phyloP scores from a whole-genome alignment of 2,329 filamentous ascomycete genomes.

The Pseudogymnoascus sp. region DNA sequence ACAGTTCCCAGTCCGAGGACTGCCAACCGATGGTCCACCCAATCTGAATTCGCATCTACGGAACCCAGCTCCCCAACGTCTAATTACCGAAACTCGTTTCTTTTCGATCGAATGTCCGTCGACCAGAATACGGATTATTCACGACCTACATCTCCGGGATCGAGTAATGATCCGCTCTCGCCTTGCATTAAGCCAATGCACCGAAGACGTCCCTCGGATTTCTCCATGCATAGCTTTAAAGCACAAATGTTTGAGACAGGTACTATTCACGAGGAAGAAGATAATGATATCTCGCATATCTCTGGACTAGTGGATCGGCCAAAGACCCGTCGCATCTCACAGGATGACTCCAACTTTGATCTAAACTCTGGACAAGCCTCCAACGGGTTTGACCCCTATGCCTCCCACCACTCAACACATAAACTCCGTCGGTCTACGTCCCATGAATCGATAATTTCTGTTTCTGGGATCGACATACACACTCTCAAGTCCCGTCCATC shows the following conservation, averaged over 20 bases:
- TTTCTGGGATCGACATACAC: conserved; percentile 84
- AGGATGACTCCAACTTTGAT: conserved; percentile 16
- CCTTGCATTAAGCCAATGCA: conserved; percentile 46
- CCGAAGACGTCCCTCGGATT: conserved; percentile 49
- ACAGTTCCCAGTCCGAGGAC: conserved; percentile 43
- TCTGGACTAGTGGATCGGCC: conserved; percentile 15
- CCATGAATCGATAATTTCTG: conserved; percentile 83
- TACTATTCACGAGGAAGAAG: conserved; percentile 31
- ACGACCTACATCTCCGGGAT: conserved; percentile 74
- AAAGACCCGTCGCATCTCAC: conserved; percentile 6
- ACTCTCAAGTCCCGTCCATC: conserved; percentile 69
- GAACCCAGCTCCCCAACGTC: conserved; percentile 76
- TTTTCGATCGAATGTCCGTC: conserved; percentile 69
- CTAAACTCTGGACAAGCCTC: conserved; percentile 16
- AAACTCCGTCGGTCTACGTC: conserved; percentile 61
- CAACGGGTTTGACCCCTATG: conserved; percentile 26
- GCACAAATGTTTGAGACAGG: neutral
- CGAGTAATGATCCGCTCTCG: conserved; percentile 60
- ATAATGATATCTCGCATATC: conserved; percentile 26
- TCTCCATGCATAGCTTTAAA: conserved; percentile 34
- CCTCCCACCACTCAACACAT: conserved; percentile 34
- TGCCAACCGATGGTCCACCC: conserved; percentile 55
- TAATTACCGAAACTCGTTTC: conserved; percentile 59
- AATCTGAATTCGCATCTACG: conserved; percentile 65
- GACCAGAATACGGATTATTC: conserved; percentile 56